Evolutionary conservation across 495 filamentous ascomycete genomes (phyloP).

Genomic region (Xylaria sp.): DNA sequence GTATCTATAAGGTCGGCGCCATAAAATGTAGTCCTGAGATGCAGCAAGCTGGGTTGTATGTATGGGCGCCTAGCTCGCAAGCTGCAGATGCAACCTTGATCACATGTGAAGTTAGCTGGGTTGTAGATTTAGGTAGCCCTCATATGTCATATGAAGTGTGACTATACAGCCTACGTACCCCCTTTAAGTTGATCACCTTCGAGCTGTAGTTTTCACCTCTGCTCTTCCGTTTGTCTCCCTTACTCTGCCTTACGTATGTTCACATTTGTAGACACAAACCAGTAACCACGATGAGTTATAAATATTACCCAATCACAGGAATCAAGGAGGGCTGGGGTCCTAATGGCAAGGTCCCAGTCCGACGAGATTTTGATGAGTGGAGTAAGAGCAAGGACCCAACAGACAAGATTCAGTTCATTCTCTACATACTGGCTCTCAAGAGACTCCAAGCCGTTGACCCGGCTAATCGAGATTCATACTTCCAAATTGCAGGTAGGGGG

Average conservation of each 20-base stretch:
- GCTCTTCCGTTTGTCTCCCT: neutral
- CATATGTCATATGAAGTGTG: too few species aligned
- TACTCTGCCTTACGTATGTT: neutral
- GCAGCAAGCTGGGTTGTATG: conserved; percentile 12
- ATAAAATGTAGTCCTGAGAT: neutral
- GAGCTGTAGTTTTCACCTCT: neutral
- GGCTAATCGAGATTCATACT: conserved; percentile 38
- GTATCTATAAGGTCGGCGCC: neutral
- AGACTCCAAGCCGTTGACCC: conserved; percentile 23
- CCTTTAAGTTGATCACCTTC: neutral
- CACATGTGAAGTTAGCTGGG: neutral
- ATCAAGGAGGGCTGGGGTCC: conserved; percentile 19
- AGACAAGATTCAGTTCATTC: conserved; percentile 23
- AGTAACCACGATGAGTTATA: neutral
- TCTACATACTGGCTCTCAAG: conserved; percentile 23
- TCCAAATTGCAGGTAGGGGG: conserved; percentile 43
- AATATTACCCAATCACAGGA: conserved; percentile 18
- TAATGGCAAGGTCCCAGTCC: conserved; percentile 5
- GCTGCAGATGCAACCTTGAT: conserved; percentile 14
- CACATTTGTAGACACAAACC: neutral
- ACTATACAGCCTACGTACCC: neutral
- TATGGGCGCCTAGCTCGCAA: neutral
- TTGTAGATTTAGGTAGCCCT: neutral
- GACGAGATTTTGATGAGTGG: conserved; percentile 23
- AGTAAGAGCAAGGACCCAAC: conserved; percentile 1